phyloP scores from a whole-genome alignment of 176 grass and related monocot species.

The Pharus latifolius region DNA sequence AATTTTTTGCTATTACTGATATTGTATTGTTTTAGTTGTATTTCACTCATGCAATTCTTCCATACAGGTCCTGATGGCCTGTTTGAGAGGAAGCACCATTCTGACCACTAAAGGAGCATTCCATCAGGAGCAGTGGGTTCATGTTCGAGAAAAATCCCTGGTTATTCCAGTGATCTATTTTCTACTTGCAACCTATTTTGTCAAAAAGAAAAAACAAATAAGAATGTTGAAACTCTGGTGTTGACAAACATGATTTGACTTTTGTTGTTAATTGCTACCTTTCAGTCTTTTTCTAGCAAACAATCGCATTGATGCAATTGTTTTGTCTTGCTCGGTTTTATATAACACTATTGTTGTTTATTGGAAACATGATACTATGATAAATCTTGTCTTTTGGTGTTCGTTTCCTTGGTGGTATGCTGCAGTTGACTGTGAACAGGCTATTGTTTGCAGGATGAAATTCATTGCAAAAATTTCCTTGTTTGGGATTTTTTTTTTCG shows the following conservation, averaged over 20 bases:
- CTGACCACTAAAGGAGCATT: constrained; percentile 25
- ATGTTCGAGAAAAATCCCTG: constrained; percentile 14
- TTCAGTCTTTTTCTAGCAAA: neutral
- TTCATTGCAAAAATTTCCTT: neutral
- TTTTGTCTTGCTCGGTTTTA: neutral
- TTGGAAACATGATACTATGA: neutral
- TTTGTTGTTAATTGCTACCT: constrained; percentile 3
- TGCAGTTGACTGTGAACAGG: too few species aligned
- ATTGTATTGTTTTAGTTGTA: neutral
- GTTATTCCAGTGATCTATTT: constrained; percentile 25
- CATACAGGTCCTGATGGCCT: constrained; percentile 60
- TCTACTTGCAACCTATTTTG: constrained; percentile 12
- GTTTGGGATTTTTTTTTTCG: neutral
- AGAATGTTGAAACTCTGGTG: constrained; percentile 27
- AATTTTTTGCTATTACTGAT: neutral
- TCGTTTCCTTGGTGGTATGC: too few species aligned
- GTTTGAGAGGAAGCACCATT: constrained; percentile 65
- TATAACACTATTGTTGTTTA: neutral
- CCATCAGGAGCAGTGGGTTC: neutral
- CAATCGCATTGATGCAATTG: neutral
- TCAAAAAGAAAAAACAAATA: constrained; percentile 34
- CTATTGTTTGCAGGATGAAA: neutral
- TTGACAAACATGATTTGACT: constrained; percentile 12
- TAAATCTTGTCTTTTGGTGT: too few species aligned
- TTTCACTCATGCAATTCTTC: constrained; percentile 2